Base-by-base conservation (phyloP, 2,329 filamentous ascomycete genomes). In the Fusarium foetens region DNA sequence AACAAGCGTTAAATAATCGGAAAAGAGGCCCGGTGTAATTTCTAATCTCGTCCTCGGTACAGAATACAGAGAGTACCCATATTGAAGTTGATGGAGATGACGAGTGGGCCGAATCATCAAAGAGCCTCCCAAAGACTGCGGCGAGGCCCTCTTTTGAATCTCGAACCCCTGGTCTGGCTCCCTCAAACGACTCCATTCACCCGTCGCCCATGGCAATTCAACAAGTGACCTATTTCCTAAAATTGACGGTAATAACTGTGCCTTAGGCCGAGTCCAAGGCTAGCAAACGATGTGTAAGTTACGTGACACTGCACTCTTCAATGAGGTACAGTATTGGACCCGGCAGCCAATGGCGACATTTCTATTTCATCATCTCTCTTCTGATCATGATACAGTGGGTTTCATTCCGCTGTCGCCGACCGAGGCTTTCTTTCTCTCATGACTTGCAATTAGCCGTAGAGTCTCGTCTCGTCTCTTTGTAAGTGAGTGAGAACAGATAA, bases 161-260 rank as follows among this genome's bases (percentile, higher is more conserved):
- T 29, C 39, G 35, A 43, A 52, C 53, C 63, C 60, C 60, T 70
- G 42, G 41, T 52, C 52, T 41, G 59, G 41, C 33, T 59, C 45
- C 58, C 52, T 48, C 49, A 54, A 38, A 48, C 33, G 58, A 61
- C 66, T 67, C 74, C 69, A 63, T 66, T 68, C 36, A 54, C 25
- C 66, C 66, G 70, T 77, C 73, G 63, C 75, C 73, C 70, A 76
- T 76, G 73, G 63, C 75, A 77, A 76, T 76, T 53, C 57, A 69
- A 45, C 41, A 35, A 58, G 42, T 58, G 59, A 46, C 48, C 48
- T 65, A 57, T 63, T 51, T 49, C 68, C 52, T 42, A 58, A 66
- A 51, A 58, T 17, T 36, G 58, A 55, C 48, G 23, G 35, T 36
- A 43, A 36, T 54, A 27, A 53, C 25, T 63, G 41, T 68, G 64